A percentile compares a stretch with the other conserved stretches of the same genome.
Evolutionary conservation across 768 basidiomycete genomes (phyloP).

Genomic region (Naganishia vishniacii): DNA sequence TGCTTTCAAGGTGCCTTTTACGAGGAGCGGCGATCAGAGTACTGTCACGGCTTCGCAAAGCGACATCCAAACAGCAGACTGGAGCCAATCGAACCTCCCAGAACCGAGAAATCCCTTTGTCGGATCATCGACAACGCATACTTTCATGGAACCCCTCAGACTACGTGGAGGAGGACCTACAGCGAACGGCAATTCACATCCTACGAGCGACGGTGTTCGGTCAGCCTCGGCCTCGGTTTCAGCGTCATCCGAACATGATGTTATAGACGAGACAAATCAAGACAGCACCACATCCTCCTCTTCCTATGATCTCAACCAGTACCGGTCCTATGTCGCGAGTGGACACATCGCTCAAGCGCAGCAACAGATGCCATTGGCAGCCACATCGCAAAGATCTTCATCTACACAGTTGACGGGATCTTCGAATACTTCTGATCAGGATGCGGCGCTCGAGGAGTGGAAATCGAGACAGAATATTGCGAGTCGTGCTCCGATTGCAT

Average conservation of each 20-base stretch:
- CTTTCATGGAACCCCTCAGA: not conserved
- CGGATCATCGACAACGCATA: too few relatives aligned
- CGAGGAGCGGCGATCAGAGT: too few relatives aligned
- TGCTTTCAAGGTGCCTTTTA: too few relatives aligned
- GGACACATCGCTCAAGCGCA: not conserved
- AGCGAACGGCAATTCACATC: not conserved
- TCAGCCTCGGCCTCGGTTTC: not conserved
- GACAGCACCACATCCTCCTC: not conserved
- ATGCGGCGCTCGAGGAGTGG: not conserved
- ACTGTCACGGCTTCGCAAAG: too few relatives aligned
- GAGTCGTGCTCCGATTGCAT: not conserved
- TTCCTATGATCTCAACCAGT: not conserved
- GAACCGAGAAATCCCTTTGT: too few relatives aligned
- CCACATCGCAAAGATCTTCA: not conserved
- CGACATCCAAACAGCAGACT: too few relatives aligned
- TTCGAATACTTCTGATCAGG: not conserved
- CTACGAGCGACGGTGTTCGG: not conserved
- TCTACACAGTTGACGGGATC: not conserved
- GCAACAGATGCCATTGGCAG: not conserved
- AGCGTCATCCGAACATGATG: not conserved
- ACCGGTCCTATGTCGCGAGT: not conserved
- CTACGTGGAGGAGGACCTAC: not conserved
- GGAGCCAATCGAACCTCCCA: too few relatives aligned
- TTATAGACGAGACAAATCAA: not conserved
- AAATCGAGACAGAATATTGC: not conserved